Evolutionary conservation across 192 early-diverging fungal species (phyloP).

Genomic region (Phycomyces blakesleeanus): DNA sequence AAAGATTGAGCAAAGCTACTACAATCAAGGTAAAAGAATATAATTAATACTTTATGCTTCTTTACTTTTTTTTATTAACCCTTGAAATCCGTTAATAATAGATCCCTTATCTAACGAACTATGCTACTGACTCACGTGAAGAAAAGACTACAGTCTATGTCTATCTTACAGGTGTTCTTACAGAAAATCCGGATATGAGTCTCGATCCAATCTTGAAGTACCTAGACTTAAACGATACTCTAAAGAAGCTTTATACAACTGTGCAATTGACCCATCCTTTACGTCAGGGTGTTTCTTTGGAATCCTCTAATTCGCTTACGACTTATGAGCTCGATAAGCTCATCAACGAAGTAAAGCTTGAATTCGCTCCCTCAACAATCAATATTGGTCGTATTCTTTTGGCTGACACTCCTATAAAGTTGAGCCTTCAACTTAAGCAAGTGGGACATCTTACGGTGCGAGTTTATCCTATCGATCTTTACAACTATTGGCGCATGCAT

Average conservation of each 20-base stretch:
- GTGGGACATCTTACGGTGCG: constrained; percentile 35
- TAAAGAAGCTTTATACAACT: constrained; percentile 14
- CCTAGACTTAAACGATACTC: neutral
- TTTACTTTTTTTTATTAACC: no score
- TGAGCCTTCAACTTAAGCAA: constrained; percentile 41
- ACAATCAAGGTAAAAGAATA: neutral
- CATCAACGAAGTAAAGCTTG: constrained; percentile 1
- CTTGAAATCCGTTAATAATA: neutral
- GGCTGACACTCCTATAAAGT: constrained; percentile 30
- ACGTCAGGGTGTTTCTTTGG: neutral
- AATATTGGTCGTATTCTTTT: neutral
- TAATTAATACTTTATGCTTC: no score
- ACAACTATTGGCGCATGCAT: constrained; percentile 34
- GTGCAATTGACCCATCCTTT: constrained; percentile 11
- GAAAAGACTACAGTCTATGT: neutral
- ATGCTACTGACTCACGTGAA: neutral
- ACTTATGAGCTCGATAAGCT: neutral
- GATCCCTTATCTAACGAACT: neutral
- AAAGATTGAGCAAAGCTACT: neutral
- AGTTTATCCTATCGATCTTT: constrained; percentile 41
- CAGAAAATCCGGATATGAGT: neutral
- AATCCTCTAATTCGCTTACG: neutral
- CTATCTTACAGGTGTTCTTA: constrained; percentile 15
- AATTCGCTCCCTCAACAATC: constrained; percentile 1
- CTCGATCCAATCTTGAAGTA: constrained; percentile 7